These are phyloP conservation scores for Purshia tridentata DNA, from an alignment of 306 rosid genomes.

Conservation along the genomic window DNA sequence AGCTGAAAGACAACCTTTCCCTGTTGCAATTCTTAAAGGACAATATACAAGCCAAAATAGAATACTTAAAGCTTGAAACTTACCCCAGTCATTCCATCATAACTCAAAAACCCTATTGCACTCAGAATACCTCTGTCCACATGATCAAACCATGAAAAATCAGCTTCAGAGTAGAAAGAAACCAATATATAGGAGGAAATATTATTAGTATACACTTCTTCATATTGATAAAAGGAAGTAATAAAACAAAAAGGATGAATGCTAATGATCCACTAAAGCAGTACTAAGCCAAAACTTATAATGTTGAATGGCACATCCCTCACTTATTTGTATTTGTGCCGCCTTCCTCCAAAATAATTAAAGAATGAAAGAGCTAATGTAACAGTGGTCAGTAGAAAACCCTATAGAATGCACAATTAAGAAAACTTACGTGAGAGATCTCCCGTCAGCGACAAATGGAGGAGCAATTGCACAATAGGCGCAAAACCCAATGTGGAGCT, in stretches of 20 bases:
- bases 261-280: neutral
- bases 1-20: neutral
- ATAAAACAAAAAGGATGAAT: neutral
- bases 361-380: neutral
- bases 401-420: conserved; percentile 1
- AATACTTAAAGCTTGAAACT: conserved; percentile 26
- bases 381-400: neutral
- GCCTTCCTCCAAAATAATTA: neutral
- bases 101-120: conserved; percentile 59
- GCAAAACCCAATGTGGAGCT: conserved; percentile 87
- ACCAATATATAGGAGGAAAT: neutral
- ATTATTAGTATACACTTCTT: neutral
- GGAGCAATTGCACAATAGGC: conserved; percentile 81
- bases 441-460: conserved; percentile 78
- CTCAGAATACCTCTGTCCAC: conserved; percentile 82
- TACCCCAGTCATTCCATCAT: conserved; percentile 60
- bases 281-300: neutral
- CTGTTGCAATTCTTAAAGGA: neutral
- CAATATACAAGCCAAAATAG: conserved; percentile 21
- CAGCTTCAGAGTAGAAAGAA: conserved; percentile 28
- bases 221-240: neutral
- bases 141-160: conserved; percentile 30
- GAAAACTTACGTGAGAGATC: conserved; percentile 76
- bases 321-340: neutral
- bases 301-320: neutral